Percentiles rank a stretch among this genome's conserved stretches.
Evolutionary conservation across 1,284 basidiomycete species (phyloP).

Genomic region (Naganishia sp.): DNA sequence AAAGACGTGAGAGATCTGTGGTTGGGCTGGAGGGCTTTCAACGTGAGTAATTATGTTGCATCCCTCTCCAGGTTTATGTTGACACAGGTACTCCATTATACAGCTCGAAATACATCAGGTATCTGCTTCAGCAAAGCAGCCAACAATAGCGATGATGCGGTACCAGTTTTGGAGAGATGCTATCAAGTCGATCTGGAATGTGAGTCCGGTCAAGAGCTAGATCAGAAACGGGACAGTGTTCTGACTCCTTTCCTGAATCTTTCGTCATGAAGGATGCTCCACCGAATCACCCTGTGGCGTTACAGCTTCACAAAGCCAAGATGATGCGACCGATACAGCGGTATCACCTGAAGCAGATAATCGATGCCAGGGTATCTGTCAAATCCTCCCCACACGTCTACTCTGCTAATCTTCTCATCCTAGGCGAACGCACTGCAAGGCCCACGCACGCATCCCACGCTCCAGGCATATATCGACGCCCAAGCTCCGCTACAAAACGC

Average conservation of each 20-base stretch:
- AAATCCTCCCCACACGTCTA: constrained; percentile 21
- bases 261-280: constrained; percentile 63
- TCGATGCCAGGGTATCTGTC: constrained; percentile 73
- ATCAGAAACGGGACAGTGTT: background rate
- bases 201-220: constrained; percentile 51
- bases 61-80: constrained; percentile 26
- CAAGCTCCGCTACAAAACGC: constrained; percentile 78
- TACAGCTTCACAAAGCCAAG: constrained; percentile 68
- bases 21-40: constrained; percentile 82
- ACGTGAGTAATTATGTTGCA: constrained; percentile 61
- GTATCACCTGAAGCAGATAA: constrained; percentile 80
- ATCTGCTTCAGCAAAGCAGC: constrained; percentile 74
- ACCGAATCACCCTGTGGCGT: constrained; percentile 77
- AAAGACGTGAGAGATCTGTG: constrained; percentile 63
- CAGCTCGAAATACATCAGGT: constrained; percentile 81
- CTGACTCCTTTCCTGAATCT: constrained; percentile 31
- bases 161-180: constrained; percentile 93
- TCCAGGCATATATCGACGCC: constrained; percentile 69
- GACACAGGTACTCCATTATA: no score
- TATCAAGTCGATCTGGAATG: constrained; percentile 66
- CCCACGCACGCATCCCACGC: constrained; percentile 65
- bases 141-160: constrained; percentile 79
- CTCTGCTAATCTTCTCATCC: constrained; percentile 4
- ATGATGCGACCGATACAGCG: constrained; percentile 53
- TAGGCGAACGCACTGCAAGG: constrained; percentile 74